phyloP scores from a whole-genome alignment of 2,329 filamentous ascomycete genomes.

The Beauveria varroae region DNA sequence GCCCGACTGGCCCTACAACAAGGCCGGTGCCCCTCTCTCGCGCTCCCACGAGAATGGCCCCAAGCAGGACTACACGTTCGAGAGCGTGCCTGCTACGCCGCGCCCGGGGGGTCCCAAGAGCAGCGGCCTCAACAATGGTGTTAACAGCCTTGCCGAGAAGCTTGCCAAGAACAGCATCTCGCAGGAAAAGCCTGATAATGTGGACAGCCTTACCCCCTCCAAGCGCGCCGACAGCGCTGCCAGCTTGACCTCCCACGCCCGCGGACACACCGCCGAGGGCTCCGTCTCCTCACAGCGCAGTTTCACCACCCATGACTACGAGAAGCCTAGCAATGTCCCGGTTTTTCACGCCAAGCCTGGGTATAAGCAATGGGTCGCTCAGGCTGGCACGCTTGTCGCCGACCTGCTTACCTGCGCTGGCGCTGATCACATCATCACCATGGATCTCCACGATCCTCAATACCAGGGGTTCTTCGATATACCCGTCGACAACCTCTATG shows the following conservation, averaged over 20 bases:
- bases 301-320: constrained; percentile 58
- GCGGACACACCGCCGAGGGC: constrained; percentile 29
- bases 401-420: constrained; percentile 92
- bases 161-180: constrained; percentile 60
- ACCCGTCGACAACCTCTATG: constrained; percentile 95
- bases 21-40: constrained; percentile 79
- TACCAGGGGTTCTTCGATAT: constrained; percentile 99
- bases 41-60: constrained; percentile 38
- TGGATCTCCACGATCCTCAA: constrained; percentile 93
- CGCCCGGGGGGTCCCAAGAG: constrained; percentile 63
- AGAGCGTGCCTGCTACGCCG: constrained; percentile 84
- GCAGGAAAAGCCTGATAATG: constrained; percentile 29
- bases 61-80: constrained; percentile 71
- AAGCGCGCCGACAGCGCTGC: constrained; percentile 29
- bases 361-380: constrained; percentile 98
- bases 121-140: constrained; percentile 56
- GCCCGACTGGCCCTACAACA: constrained; percentile 95
- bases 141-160: constrained; percentile 62
- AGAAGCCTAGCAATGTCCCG: constrained; percentile 48
- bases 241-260: constrained; percentile 26
- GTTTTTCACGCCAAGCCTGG: constrained; percentile 74
- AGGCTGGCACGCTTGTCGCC: constrained; percentile 89
- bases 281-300: constrained; percentile 37
- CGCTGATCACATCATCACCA: constrained; percentile 93
- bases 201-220: constrained; percentile 25